Base-by-base conservation (phyloP, 2,329 filamentous ascomycete genomes). In the Aschersonia sp. region DNA sequence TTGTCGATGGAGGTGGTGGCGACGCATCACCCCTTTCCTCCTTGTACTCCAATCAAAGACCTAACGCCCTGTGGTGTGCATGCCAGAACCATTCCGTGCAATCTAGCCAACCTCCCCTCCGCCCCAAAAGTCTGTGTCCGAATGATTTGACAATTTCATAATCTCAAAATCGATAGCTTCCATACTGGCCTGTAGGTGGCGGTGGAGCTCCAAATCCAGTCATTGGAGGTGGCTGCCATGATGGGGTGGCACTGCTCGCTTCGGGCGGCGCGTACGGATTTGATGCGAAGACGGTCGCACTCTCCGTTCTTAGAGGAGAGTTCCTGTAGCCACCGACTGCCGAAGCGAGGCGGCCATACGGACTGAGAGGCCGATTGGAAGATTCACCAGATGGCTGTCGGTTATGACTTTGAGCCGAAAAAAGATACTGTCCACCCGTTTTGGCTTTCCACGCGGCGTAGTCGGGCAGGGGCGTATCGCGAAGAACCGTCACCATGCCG, bases 401-500 rank as follows among this genome's bases (percentile, higher is more conserved):
- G 12, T 57, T 56, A 48, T 72, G 68, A 9, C 58, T 56, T 38
- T 64, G 60, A 31, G 62, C 54, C n/a, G 58, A 48, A 35, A 60
- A 59, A 4, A 63, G 59, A 38, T 61, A 58, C 47, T 67, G 65
- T 4, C 60, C 63, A 32, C 62, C 64, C 7, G 58, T 62, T 44
- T 61, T 63, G 35, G 66, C 59, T 58, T 77, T 79, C 72, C 77
- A 79, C 6, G 71, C 66, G 32, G 64, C 65, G 52, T 73, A 76
- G 51, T 78, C 75, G 0, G 84, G 85, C 7, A 92, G 71, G 30
- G 77, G 69, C 5, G 83, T 78, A 47, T 79, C 74, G 32, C 80
- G 76, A 29, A 98, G 70, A 41, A 96, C 70, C 32, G 78, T 75
- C 5, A 92, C 82, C 67, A 96, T 72, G 50, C 76, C 80, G 35